These are phyloP conservation scores for Saturnispora sekii DNA, from an alignment of 805 yeast genomes.

Conservation along the genomic window DNA sequence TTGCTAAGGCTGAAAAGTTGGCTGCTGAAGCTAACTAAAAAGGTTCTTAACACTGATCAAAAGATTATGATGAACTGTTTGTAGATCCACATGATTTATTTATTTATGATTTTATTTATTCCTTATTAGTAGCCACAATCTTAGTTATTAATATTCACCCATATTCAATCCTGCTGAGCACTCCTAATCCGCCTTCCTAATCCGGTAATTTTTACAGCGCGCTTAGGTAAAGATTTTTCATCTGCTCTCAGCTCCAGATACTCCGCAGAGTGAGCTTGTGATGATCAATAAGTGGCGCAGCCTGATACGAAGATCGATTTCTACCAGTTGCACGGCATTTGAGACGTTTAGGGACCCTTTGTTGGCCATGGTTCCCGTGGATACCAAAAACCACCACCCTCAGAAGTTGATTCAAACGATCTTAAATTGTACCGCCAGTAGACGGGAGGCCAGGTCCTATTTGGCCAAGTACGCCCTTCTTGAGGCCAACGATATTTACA, in stretches of 20 bases:
- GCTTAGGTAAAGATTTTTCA: neutral
- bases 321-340: too few species aligned
- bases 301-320: too few species aligned
- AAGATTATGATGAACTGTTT: conserved; percentile 5
- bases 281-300: too few species aligned
- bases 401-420: conserved; percentile 74
- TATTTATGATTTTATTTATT: conserved; percentile 10
- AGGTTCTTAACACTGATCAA: conserved; percentile 6
- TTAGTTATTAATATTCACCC: neutral
- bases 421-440: conserved; percentile 83
- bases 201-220: conserved; percentile 3
- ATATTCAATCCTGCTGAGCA: neutral
- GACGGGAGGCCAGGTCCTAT: conserved; percentile 81
- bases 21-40: conserved; percentile 80
- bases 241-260: neutral
- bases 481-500: conserved; percentile 26
- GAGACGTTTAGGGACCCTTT: too few species aligned
- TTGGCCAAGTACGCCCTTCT: conserved; percentile 56
- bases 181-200: neutral
- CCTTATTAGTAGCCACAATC: conserved; percentile 6
- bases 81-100: conserved; percentile 8
- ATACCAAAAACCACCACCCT: conserved; percentile 27
- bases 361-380: too few species aligned
- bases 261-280: neutral
- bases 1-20: conserved; percentile 98